Conservation (phyloP, 2,329 filamentous ascomycete genomes). For the Sclerotinia subarctica region DNA sequence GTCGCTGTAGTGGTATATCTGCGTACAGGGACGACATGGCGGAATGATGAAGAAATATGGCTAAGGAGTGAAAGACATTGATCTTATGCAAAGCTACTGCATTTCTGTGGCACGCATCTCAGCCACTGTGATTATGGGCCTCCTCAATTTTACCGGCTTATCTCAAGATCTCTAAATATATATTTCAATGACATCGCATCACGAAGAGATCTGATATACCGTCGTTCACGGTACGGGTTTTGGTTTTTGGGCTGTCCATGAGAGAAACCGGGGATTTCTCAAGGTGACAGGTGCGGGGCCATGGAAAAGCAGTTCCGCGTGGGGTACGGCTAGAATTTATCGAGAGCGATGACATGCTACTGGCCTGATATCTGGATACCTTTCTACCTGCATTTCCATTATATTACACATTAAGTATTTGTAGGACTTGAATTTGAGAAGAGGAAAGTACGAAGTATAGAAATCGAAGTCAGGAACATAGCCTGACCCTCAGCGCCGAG, state of each 20-base stretch:
- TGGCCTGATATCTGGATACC: neutral
- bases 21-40: conserved; percentile 4
- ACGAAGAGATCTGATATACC: neutral
- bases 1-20: neutral
- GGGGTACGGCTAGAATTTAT: neutral
- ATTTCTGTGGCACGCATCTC: neutral
- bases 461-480: neutral
- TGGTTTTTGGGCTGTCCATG: neutral
- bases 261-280: neutral
- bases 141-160: neutral
- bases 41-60: neutral
- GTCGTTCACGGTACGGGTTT: neutral
- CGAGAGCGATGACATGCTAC: neutral
- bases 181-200: neutral
- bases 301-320: neutral
- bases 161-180: neutral
- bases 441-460: neutral
- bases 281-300: neutral
- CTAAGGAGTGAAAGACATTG: neutral
- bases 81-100: neutral
- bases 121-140: conserved; percentile 11
- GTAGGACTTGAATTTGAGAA: neutral
- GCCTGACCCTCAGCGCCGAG: neutral
- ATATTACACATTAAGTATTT: neutral
- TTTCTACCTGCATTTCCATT: neutral